Evolutionary conservation across 441 rosid genomes (phyloP).

Genomic region (Erodium moschatum): DNA sequence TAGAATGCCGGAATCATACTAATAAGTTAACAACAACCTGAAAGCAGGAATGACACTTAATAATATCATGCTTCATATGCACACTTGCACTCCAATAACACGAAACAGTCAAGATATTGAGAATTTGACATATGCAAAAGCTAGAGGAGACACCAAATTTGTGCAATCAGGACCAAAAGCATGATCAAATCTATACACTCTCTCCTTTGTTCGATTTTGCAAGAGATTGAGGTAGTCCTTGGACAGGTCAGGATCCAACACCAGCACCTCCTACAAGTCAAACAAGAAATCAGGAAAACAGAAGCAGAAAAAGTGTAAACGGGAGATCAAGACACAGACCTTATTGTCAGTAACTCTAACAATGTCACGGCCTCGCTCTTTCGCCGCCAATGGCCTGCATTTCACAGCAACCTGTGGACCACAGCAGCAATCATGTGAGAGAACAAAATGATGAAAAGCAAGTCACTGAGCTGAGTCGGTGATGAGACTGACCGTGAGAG

Average conservation of each 20-base stretch:
- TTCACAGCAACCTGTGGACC: constrained; percentile 69
- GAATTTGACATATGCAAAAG: constrained; percentile 6
- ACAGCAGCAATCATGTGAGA: not conserved
- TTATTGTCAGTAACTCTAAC: constrained; percentile 55
- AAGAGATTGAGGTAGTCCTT: constrained; percentile 75
- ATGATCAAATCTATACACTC: constrained; percentile 64
- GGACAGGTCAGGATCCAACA: constrained; percentile 69
- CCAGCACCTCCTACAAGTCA: constrained; percentile 56
- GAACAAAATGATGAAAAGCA: not conserved
- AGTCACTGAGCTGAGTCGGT: not conserved
- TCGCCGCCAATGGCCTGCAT: constrained; percentile 56
- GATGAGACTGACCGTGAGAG: constrained; percentile 51
- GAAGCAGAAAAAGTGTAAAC: not conserved
- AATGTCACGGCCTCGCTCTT: constrained; percentile 62
- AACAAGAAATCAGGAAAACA: not conserved
- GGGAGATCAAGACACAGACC: constrained; percentile 26
- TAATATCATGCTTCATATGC: not conserved
- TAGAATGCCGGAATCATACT: not conserved
- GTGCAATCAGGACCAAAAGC: constrained; percentile 66
- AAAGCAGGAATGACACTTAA: not conserved
- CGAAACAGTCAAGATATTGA: constrained; percentile 8
- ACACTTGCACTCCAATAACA: not conserved
- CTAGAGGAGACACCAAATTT: constrained; percentile 40
- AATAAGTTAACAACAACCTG: not conserved
- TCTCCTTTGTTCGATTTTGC: constrained; percentile 78